Conservation (phyloP, 768 basidiomycete species). For the Lactarius trivialis region DNA sequence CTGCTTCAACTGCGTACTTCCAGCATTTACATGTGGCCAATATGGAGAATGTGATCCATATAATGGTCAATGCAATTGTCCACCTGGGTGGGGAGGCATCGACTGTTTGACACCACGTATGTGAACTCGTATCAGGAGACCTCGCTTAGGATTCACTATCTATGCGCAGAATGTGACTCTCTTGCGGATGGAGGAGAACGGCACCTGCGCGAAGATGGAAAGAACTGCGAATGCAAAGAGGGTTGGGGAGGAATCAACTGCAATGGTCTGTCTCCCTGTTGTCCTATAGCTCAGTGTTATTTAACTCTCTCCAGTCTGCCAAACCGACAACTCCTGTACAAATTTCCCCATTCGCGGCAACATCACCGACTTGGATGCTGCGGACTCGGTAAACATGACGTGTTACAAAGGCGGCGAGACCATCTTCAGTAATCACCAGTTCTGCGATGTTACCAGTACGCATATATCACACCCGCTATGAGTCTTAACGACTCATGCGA, state of each 20-base stretch:
- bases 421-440: constrained; percentile 93
- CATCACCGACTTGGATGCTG: constrained; percentile 36
- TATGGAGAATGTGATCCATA: constrained; percentile 86
- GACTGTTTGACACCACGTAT: constrained; percentile 89
- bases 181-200: constrained; percentile 85
- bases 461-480: constrained; percentile 14
- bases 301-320: constrained; percentile 58
- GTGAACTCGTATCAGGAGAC: constrained; percentile 29
- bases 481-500: not conserved
- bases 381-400: constrained; percentile 60
- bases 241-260: constrained; percentile 97
- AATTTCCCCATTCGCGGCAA: constrained; percentile 63
- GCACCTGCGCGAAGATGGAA: constrained; percentile 66
- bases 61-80: constrained; percentile 95
- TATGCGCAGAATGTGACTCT: constrained; percentile 77
- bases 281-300: not conserved
- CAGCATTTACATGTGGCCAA: constrained; percentile 88
- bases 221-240: constrained; percentile 82
- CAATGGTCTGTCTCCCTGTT: constrained; percentile 58
- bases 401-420: constrained; percentile 93
- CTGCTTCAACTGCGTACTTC: constrained; percentile 95
- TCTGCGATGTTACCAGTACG: constrained; percentile 97
- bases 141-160: not conserved
- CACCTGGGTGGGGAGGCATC: constrained; percentile 94
- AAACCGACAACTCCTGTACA: constrained; percentile 71